phyloP scores from a whole-genome alignment of 352 stramenopile genomes.

The Hyaloperonospora arabidopsidis region DNA sequence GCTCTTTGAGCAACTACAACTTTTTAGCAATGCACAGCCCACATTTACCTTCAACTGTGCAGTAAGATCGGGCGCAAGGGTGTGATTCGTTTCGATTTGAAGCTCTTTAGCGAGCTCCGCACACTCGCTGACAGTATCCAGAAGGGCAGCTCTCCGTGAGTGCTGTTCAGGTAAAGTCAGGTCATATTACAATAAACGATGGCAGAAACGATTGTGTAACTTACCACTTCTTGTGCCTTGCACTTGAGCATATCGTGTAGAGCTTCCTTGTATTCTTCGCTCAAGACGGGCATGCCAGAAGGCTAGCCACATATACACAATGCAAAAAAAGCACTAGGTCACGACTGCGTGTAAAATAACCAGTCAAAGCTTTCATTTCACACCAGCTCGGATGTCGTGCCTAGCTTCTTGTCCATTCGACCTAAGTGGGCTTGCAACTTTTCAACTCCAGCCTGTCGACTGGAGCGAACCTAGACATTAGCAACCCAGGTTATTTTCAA shows the following conservation, averaged over 20 bases:
- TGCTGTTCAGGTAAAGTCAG: slow-evolving; percentile 9
- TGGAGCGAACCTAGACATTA: slow-evolving; percentile 18
- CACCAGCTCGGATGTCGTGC: slow-evolving; percentile 19
- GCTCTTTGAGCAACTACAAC: no score
- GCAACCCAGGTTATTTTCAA: background rate
- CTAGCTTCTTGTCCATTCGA: slow-evolving; percentile 23
- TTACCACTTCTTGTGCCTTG: slow-evolving; percentile 28
- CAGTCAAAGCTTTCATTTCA: background rate
- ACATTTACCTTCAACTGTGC: slow-evolving; percentile 21
- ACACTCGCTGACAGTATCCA: slow-evolving; percentile 24
- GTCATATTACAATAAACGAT: background rate
- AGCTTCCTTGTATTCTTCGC: slow-evolving; percentile 20
- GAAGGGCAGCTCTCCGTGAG: slow-evolving; percentile 18
- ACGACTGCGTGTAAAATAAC: background rate
- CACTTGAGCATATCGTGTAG: slow-evolving; percentile 15
- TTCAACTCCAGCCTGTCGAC: slow-evolving; percentile 15
- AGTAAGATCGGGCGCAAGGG: slow-evolving; percentile 18
- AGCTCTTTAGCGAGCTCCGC: slow-evolving; percentile 22
- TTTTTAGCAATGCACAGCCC: background rate
- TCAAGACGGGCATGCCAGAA: slow-evolving; percentile 10
- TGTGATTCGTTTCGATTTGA: slow-evolving; percentile 16
- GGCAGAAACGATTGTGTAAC: background rate
- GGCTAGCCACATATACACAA: slow-evolving; percentile 7
- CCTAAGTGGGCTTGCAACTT: slow-evolving; percentile 19
- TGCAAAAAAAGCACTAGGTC: background rate